Evolutionary conservation across 306 rosid species (phyloP).

Genomic region (Pyrus bretschneideri): DNA sequence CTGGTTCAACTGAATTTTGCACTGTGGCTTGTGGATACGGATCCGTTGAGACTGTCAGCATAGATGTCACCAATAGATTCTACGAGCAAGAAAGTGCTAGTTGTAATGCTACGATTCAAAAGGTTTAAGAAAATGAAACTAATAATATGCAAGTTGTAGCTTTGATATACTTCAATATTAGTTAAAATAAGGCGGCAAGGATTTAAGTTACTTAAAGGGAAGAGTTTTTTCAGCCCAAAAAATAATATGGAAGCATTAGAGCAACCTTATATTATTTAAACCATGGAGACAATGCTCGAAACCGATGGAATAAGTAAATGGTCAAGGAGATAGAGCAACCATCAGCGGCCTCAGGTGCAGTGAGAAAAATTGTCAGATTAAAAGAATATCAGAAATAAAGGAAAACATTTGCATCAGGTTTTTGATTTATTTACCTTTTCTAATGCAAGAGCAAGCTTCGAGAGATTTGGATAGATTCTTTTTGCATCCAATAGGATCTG

Average conservation of each 20-base stretch:
- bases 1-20: conserved; percentile 37
- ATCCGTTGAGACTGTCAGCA: conserved; percentile 45
- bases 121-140: neutral
- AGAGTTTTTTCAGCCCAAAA: neutral
- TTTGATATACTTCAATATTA: neutral
- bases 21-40: conserved; percentile 34
- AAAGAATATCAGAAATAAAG: neutral
- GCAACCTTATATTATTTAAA: neutral
- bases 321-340: neutral
- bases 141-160: neutral
- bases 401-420: neutral
- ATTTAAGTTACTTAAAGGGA: neutral
- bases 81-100: conserved; percentile 28
- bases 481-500: conserved; percentile 86
- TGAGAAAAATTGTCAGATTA: neutral
- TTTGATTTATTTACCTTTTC: conserved; percentile 59
- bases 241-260: neutral
- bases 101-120: neutral
- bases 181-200: neutral
- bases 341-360: neutral
- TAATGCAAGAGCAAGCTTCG: conserved; percentile 87
- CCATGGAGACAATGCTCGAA: neutral
- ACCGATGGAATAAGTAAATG: neutral
- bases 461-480: conserved; percentile 71
- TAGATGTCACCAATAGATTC: conserved; percentile 88